phyloP scores from a whole-genome alignment of 768 basidiomycete genomes.

The Hygrocybe punicea region DNA sequence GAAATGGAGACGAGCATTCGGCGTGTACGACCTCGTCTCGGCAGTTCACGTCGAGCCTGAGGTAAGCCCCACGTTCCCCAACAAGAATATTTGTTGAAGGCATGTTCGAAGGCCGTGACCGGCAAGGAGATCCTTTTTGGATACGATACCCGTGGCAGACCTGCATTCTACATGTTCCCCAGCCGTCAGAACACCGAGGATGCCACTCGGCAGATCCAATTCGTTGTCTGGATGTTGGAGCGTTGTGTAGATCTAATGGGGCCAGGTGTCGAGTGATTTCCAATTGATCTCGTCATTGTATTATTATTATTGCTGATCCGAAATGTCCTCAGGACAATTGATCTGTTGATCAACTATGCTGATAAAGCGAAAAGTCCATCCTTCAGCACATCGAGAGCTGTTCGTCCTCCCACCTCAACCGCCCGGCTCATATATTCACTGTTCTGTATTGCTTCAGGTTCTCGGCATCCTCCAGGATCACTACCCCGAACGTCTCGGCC shows the following conservation, averaged over 20 bases:
- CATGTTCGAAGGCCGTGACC: slow-evolving; percentile 55
- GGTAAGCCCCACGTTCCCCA: slow-evolving; percentile 37
- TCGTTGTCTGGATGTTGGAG: slow-evolving; percentile 74
- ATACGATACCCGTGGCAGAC: slow-evolving; percentile 62
- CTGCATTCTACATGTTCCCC: slow-evolving; percentile 65
- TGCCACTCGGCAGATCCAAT: slow-evolving; percentile 64
- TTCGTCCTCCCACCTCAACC: background rate
- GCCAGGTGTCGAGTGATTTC: slow-evolving; percentile 72
- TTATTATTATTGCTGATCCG: background rate
- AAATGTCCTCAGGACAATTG: slow-evolving; percentile 48
- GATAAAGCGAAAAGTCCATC: slow-evolving; percentile 62
- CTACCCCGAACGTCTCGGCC: slow-evolving; percentile 83
- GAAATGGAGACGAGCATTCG: slow-evolving; percentile 78
- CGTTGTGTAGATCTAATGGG: slow-evolving; percentile 72
- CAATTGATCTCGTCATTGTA: background rate
- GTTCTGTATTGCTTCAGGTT: slow-evolving; percentile 17
- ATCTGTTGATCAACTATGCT: slow-evolving; percentile 69
- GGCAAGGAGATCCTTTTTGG: slow-evolving; percentile 82
- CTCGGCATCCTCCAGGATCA: slow-evolving; percentile 73
- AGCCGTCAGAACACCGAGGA: slow-evolving; percentile 78
- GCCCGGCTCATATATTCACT: background rate
- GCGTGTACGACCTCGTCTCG: slow-evolving; percentile 60
- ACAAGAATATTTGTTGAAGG: background rate
- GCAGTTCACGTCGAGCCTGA: slow-evolving; percentile 70
- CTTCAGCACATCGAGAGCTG: slow-evolving; percentile 41